Percentiles rank a stretch among this genome's conserved stretches.
These are phyloP conservation scores for Ajuga chamaepitys DNA, from an alignment of 257 asterid genomes.

Conservation along the genomic window DNA sequence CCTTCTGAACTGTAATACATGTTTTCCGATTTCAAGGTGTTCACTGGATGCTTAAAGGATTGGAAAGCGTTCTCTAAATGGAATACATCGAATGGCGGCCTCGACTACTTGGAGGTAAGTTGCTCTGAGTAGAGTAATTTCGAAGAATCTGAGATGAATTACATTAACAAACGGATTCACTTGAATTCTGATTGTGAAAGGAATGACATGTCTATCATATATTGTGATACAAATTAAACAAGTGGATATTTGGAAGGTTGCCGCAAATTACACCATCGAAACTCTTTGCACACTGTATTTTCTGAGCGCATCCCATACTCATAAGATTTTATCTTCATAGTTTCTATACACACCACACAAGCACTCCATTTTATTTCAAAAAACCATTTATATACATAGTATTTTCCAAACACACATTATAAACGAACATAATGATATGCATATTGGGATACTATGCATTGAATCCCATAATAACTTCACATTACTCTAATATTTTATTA, in stretches of 20 bases:
- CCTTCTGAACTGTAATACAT: neutral
- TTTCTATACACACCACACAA: too few species aligned
- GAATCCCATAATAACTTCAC: too few species aligned
- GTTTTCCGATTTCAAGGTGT: constrained; percentile 35
- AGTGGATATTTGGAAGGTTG: neutral
- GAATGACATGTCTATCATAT: neutral
- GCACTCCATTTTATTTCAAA: too few species aligned
- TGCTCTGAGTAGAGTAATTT: neutral
- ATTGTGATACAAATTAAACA: neutral
- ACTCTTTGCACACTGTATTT: too few species aligned
- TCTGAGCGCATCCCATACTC: too few species aligned
- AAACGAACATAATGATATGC: too few species aligned
- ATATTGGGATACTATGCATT: too few species aligned
- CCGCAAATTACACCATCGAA: too few species aligned
- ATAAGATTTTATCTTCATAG: too few species aligned
- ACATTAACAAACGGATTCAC: neutral
- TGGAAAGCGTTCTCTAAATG: constrained; percentile 82
- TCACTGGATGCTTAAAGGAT: constrained; percentile 54
- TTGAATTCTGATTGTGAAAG: neutral
- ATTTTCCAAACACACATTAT: too few species aligned
- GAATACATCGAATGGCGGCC: constrained; percentile 75
- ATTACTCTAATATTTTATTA: too few species aligned
- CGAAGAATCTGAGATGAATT: neutral
- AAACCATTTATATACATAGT: too few species aligned
- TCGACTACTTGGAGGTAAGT: constrained; percentile 72